Conservation (phyloP, 2,329 filamentous ascomycete genomes). For the Colletotrichum spinosum region DNA sequence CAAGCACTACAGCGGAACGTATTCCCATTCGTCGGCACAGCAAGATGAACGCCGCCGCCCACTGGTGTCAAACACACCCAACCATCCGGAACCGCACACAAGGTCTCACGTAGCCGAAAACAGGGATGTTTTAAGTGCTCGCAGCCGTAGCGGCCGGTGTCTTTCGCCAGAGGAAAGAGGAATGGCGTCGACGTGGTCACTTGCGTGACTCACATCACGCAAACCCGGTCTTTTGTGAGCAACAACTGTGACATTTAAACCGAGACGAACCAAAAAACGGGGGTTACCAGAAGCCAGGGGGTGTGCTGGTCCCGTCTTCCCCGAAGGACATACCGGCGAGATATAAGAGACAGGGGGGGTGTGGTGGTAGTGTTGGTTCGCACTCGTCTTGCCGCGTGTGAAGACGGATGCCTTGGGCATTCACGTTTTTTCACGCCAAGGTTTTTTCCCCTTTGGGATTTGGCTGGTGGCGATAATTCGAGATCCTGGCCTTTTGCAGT, state of each 20-base stretch:
- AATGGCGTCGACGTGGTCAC: background rate
- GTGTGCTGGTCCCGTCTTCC: too few species aligned
- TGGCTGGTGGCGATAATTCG: background rate
- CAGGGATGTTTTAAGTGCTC: constrained; percentile 25
- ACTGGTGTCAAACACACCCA: background rate
- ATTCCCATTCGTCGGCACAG: too few species aligned
- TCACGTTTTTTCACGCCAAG: constrained; percentile 25
- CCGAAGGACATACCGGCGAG: background rate
- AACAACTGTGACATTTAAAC: background rate
- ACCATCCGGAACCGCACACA: constrained; percentile 4
- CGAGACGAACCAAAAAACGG: too few species aligned
- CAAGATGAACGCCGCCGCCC: background rate
- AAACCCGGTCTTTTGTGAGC: too few species aligned
- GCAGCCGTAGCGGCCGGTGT: constrained; percentile 23
- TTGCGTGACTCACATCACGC: too few species aligned
- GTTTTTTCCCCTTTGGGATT: background rate
- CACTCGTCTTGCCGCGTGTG: background rate
- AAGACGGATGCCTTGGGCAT: constrained; percentile 21
- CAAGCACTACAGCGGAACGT: too few species aligned
- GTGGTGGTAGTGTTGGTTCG: constrained; percentile 5
- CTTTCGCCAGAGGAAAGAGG: background rate
- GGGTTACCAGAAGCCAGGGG: background rate
- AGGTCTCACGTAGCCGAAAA: constrained; percentile 13
- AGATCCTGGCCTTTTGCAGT: background rate
- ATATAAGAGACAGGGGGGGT: background rate